Percentiles rank a stretch among this genome's conserved stretches.
Evolutionary conservation across 768 basidiomycete genomes (phyloP).

Genomic region (Rossbeevera mucosa): DNA sequence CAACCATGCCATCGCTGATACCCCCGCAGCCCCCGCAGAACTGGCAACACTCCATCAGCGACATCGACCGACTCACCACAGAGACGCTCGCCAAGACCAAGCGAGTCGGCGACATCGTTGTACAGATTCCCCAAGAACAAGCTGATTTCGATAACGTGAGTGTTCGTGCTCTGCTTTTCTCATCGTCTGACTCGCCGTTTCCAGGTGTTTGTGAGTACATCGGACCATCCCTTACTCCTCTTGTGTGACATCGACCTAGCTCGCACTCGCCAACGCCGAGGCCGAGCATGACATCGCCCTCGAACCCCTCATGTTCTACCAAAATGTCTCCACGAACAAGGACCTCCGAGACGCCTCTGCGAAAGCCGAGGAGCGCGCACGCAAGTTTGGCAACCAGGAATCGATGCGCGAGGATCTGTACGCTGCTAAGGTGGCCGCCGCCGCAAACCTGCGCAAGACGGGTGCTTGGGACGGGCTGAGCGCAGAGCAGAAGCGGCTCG

Average conservation of each 20-base stretch:
- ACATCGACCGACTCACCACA: constrained; percentile 55
- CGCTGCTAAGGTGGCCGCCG: constrained; percentile 61
- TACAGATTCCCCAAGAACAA: constrained; percentile 50
- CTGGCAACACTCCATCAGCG: constrained; percentile 68
- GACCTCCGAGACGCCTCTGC: constrained; percentile 76
- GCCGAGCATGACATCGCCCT: constrained; percentile 45
- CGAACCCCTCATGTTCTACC: constrained; percentile 70
- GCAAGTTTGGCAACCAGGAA: constrained; percentile 67
- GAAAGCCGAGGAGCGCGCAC: constrained; percentile 58
- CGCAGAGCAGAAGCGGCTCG: constrained; percentile 67
- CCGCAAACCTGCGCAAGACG: constrained; percentile 60
- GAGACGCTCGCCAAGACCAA: constrained; percentile 56
- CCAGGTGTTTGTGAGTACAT: constrained; percentile 68
- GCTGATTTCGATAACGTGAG: constrained; percentile 67
- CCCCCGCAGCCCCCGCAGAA: constrained; percentile 64
- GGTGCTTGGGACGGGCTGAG: constrained; percentile 58
- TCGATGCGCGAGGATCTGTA: constrained; percentile 81
- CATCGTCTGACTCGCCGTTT: not conserved
- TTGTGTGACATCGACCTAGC: constrained; percentile 31
- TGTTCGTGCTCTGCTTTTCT: not conserved
- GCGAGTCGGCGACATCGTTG: constrained; percentile 56
- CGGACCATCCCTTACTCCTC: constrained; percentile 2
- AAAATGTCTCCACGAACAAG: constrained; percentile 71
- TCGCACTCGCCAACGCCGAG: constrained; percentile 55
- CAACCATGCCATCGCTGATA: constrained; percentile 43